Base-by-base conservation (phyloP, 164 flowering plant genomes). In the Vitis amurensis region DNA sequence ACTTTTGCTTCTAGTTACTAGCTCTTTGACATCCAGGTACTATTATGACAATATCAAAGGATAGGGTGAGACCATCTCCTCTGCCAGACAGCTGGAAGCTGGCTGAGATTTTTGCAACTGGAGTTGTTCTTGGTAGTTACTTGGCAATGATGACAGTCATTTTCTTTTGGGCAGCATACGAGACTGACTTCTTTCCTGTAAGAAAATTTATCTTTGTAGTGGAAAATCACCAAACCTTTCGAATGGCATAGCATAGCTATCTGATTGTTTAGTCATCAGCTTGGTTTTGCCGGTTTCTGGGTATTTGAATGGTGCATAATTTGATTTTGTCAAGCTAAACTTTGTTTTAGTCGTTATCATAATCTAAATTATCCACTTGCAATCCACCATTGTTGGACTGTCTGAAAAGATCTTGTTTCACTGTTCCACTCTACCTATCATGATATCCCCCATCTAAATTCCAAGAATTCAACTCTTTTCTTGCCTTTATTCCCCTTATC, bases 41-140 rank as follows among this genome's bases (percentile, higher is more conserved):
- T 59, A 92, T 92, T 55, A 92, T 94, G 98, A 92, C 98, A 31
- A 93, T 93, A 73, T 91, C 98, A 3, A 89, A 91, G 80, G 97
- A 94, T 67, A 85, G 93, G 77, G 98, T 94, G 71, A 90, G 91
- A 73, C 97, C 97, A 50, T 94, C 94, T 68, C 91, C 94, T 61
- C 77, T 75, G 29, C 97, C 98, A 50, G 97, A 92, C 73, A 88
- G 97, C 78, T 92, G 97, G 98, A 92, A 89, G 83, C 81, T 91
- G 71, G 82, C 91, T 8, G 97, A 94, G 83, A 94, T 92, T 11
- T 92, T 94, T 66, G 80, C 92, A 1, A 94, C 97, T 50, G 98
- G 98, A 50, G 64, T 94, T 50, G 74, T 92, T 79, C 93, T 92
- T 64, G 95, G 97, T 50, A 77, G 92, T 68, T 94, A 94, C 83